Conservation (phyloP, 306 rosid species). For the Cyclanthera cordifolia region DNA sequence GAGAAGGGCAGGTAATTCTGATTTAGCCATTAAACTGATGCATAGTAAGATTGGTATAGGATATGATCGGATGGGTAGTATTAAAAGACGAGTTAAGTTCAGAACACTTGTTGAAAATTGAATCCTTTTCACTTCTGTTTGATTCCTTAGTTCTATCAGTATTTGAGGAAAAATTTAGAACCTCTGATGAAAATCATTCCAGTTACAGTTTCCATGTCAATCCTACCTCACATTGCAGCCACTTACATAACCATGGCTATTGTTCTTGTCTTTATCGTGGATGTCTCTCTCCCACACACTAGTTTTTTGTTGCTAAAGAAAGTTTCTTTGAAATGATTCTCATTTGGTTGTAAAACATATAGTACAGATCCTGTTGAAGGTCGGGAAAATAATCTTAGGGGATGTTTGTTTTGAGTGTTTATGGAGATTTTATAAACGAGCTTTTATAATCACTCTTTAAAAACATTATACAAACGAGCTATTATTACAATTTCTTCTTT, state of each 20-base stretch:
- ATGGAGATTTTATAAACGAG: too few relatives aligned
- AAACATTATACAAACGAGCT: too few relatives aligned
- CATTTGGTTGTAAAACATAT: neutral
- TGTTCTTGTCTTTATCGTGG: neutral
- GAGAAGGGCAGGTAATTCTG: constrained; percentile 76
- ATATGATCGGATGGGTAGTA: constrained; percentile 61
- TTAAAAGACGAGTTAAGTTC: constrained; percentile 72
- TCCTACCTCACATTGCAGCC: neutral
- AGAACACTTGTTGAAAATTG: constrained; percentile 36
- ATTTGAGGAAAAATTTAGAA: neutral
- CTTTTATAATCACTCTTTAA: too few relatives aligned
- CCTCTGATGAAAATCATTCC: neutral
- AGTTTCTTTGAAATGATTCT: neutral
- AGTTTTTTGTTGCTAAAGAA: neutral
- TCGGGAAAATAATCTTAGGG: neutral
- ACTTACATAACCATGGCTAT: neutral
- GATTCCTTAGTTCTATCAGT: neutral
- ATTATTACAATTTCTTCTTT: too few relatives aligned
- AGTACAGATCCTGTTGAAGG: neutral
- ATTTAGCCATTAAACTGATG: constrained; percentile 73
- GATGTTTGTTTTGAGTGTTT: too few relatives aligned
- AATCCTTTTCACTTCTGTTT: neutral
- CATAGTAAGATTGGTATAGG: constrained; percentile 90
- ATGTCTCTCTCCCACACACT: neutral
- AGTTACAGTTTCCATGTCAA: neutral